Base-by-base conservation (phyloP, 768 basidiomycete genomes). In the Agaricus subrufescens region DNA sequence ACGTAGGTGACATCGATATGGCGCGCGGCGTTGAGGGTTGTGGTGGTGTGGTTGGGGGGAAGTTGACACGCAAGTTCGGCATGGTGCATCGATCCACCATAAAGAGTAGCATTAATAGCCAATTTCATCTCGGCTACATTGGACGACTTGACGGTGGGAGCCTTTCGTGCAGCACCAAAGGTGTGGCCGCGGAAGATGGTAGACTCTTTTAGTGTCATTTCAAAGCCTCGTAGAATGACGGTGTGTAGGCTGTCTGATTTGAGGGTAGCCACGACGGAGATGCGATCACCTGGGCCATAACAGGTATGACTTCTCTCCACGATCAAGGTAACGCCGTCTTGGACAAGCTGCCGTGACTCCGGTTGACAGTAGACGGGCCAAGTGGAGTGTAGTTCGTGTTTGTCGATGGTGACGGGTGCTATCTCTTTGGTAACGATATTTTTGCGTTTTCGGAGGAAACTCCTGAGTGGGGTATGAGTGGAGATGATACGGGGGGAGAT, bases 301-400 rank as follows among this genome's bases (percentile, higher is more conserved):
- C 94, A 95, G 6, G 87, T 87, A 56, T 83, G 78, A 26, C 76
- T 76, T 38, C 94, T 86, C 27, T 89, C 84, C 19, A 94, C 86
- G 44, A 80, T 83, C 58, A 97, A 81, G 25, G 79, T 85, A 15
- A 93, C 78, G 27, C 85, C 86, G 3, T 91, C 86, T 59, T 85
- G 81, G 2, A 75, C 63, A 15, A 83, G 70, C 14, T 81, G 77
- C n/a, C 90, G 86, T 34, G 77, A 78, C 63, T 93, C 89, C 10
- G 81, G 80, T 65, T 92, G 89, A 48, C 81, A 82, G 65, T 93
- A 96, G 30, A 95, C 80, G 2, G 94, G 94, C 94, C 94, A 97
- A 1, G 91, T 87, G 3, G 93, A 89, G 65, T 96, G 94, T 6
- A 95, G 74, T 61, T 96, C 94, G 65, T 96, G 94, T 69, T 96